Evolutionary conservation across 371 early-diverging fungal genomes (phyloP).

Genomic region (Mortierella sp.): DNA sequence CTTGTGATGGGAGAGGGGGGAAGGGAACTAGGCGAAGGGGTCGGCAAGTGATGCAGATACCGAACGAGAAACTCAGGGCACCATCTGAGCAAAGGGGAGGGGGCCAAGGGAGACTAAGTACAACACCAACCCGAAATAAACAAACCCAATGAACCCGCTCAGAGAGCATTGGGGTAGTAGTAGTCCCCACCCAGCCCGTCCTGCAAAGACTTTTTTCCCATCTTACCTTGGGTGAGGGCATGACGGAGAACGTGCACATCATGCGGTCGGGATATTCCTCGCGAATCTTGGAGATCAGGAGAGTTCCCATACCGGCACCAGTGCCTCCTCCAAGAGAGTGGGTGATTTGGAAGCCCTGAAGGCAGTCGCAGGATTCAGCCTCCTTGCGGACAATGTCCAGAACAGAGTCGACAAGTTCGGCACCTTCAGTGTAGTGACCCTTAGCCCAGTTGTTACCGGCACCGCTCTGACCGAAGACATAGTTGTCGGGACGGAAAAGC

Average conservation of each 20-base stretch:
- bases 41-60: neutral
- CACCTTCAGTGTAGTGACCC: slow-evolving; percentile 98
- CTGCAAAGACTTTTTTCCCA: neutral
- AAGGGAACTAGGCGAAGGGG: neutral
- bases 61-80: neutral
- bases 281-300: slow-evolving; percentile 91
- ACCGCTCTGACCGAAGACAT: slow-evolving; percentile 88
- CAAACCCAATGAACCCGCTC: neutral
- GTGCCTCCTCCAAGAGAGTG: slow-evolving; percentile 97
- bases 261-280: slow-evolving; percentile 98
- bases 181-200: no score
- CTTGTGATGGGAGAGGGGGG: no score
- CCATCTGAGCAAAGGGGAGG: slow-evolving; percentile 3
- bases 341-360: slow-evolving; percentile 96
- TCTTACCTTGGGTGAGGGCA: slow-evolving; percentile 85
- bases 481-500: slow-evolving; percentile 88
- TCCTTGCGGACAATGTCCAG: slow-evolving; percentile 94
- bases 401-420: slow-evolving; percentile 92
- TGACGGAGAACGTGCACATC: slow-evolving; percentile 97
- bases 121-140: neutral
- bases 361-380: slow-evolving; percentile 90
- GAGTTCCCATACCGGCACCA: slow-evolving; percentile 94
- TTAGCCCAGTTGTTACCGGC: slow-evolving; percentile 99
- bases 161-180: no score
- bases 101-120: neutral